Conservation (phyloP, 345 rosid genomes). For the Melaleuca quinquenervia region DNA sequence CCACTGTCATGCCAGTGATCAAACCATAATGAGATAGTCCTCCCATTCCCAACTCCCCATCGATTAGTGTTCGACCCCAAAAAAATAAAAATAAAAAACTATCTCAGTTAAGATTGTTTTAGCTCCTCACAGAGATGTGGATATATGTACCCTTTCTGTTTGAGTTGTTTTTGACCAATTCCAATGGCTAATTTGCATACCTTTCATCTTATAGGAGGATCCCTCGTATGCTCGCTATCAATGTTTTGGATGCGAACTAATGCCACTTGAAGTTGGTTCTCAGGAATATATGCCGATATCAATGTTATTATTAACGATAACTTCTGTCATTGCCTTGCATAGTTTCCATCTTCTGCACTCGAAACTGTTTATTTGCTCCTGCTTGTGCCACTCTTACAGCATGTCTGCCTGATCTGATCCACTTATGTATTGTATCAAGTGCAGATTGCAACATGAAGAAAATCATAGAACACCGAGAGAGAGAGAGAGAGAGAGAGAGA, state of each 20-base stretch:
- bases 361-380: not conserved
- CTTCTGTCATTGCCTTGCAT: not conserved
- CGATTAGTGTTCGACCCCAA: no score
- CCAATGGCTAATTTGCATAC: slow-evolving; percentile 1
- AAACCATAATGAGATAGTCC: no score
- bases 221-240: slow-evolving; percentile 54
- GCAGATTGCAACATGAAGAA: slow-evolving; percentile 67
- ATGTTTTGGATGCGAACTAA: slow-evolving; percentile 58
- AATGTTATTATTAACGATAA: not conserved
- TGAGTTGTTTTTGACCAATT: not conserved
- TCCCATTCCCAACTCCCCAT: no score
- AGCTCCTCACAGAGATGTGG: not conserved
- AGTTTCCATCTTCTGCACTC: not conserved
- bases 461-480: no score
- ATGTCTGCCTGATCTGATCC: not conserved
- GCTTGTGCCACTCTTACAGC: not conserved
- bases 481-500: no score
- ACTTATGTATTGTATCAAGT: not conserved
- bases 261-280: slow-evolving; percentile 50
- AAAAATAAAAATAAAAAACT: no score
- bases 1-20: no score
- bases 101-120: not conserved
- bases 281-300: slow-evolving; percentile 60
- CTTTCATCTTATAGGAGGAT: slow-evolving; percentile 47
- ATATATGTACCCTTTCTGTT: not conserved